These are phyloP conservation scores for Aspergillus jensenii DNA, from an alignment of 2,329 filamentous ascomycete genomes.

Conservation along the genomic window DNA sequence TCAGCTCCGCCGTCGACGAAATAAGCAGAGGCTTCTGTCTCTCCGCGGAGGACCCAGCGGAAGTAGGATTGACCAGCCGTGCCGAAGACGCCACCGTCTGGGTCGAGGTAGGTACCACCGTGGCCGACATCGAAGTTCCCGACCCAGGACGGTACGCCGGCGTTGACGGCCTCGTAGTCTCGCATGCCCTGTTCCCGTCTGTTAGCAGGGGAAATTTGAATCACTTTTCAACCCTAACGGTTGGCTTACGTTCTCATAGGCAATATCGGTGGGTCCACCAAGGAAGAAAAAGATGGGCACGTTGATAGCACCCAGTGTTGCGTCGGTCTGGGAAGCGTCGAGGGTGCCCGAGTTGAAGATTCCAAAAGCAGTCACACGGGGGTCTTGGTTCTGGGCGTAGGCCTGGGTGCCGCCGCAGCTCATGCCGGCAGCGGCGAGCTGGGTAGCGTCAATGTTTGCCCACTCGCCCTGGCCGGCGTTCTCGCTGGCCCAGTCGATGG, in stretches of 20 bases:
- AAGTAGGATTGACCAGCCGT: not conserved
- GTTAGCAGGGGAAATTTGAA: not conserved
- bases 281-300: not conserved
- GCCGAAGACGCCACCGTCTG: not conserved
- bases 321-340: not conserved
- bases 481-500: not conserved
- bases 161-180: not conserved
- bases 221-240: not conserved
- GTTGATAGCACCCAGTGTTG: not conserved
- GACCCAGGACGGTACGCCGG: not conserved
- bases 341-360: not conserved
- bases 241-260: not conserved
- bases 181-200: not conserved
- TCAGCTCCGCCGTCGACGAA: not conserved
- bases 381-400: not conserved
- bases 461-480: not conserved
- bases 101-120: not conserved
- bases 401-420: not conserved
- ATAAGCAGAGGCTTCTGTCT: not conserved
- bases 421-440: not conserved
- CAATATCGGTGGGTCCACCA: not conserved
- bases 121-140: not conserved
- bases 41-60: not conserved
- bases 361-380: not conserved
- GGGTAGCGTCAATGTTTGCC: not conserved